phyloP scores from a whole-genome alignment of 495 filamentous ascomycete species.

The Neurospora sp. region DNA sequence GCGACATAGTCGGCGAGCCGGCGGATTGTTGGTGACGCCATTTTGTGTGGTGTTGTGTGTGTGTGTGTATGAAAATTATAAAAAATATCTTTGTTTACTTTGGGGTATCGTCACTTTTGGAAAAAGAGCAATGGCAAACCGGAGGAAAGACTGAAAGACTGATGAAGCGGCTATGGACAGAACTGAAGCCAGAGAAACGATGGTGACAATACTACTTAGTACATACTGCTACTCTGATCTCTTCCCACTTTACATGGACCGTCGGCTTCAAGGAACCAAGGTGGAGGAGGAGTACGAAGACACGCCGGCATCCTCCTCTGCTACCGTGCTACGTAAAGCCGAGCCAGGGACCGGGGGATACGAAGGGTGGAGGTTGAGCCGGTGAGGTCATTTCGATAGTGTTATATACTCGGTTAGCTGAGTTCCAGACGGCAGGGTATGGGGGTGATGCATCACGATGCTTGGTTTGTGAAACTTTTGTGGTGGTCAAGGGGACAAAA shows the following conservation, averaged over 20 bases:
- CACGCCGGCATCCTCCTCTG: neutral
- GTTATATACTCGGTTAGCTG: neutral
- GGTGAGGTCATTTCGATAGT: neutral
- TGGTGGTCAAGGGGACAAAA: neutral
- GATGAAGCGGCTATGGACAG: neutral
- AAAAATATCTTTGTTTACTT: neutral
- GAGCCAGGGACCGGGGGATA: neutral
- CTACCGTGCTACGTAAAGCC: neutral
- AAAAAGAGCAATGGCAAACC: neutral
- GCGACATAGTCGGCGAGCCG: constrained; percentile 17
- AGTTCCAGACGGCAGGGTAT: neutral
- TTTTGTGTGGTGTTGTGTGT: constrained; percentile 2
- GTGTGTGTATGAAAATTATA: neutral
- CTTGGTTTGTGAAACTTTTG: neutral
- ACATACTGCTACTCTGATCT: neutral
- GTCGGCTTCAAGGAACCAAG: neutral
- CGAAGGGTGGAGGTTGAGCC: neutral
- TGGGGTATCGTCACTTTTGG: neutral
- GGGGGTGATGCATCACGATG: neutral
- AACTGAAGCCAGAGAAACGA: neutral
- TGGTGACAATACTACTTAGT: neutral
- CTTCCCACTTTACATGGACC: neutral
- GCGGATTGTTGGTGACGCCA: constrained; percentile 12
- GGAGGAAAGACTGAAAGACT: neutral
- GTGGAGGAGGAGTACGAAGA: neutral